These are phyloP conservation scores for Kappamyces sp. DNA, from an alignment of 192 early-diverging fungal genomes.

Conservation along the genomic window DNA sequence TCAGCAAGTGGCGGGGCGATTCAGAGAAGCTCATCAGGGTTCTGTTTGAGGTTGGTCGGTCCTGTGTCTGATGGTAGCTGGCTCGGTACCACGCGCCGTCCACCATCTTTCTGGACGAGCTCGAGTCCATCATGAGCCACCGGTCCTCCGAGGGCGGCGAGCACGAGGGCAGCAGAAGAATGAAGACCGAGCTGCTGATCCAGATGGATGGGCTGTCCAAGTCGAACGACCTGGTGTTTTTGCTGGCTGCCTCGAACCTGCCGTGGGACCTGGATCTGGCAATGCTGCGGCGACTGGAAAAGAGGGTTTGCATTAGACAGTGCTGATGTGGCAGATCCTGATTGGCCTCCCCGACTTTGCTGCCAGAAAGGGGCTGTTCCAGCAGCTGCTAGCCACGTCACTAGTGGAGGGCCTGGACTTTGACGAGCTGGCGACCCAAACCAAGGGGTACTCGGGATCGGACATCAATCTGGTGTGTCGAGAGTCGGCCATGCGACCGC, in stretches of 20 bases:
- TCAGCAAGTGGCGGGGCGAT: constrained; percentile 53
- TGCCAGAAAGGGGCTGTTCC: constrained; percentile 38
- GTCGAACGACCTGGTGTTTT: constrained; percentile 37
- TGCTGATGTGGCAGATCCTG: constrained; percentile 31
- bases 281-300: constrained; percentile 50
- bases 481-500: constrained; percentile 50
- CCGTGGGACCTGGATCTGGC: constrained; percentile 56
- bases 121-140: constrained; percentile 54
- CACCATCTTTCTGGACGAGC: constrained; percentile 54
- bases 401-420: constrained; percentile 33
- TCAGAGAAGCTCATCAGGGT: constrained; percentile 50
- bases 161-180: constrained; percentile 50
- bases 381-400: constrained; percentile 1
- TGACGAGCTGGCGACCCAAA: constrained; percentile 25
- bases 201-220: constrained; percentile 53
- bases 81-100: constrained; percentile 49
- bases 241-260: constrained; percentile 48
- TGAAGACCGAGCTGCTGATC: constrained; percentile 59
- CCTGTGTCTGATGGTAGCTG: constrained; percentile 4
- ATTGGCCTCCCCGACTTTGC: constrained; percentile 39
- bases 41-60: constrained; percentile 32
- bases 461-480: constrained; percentile 54
- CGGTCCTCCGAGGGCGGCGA: constrained; percentile 41
- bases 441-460: constrained; percentile 47
- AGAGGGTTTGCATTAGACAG: constrained; percentile 24